Conservation (phyloP, 1,284 basidiomycete species). For the Erythrobasidium hasegawianum region DNA sequence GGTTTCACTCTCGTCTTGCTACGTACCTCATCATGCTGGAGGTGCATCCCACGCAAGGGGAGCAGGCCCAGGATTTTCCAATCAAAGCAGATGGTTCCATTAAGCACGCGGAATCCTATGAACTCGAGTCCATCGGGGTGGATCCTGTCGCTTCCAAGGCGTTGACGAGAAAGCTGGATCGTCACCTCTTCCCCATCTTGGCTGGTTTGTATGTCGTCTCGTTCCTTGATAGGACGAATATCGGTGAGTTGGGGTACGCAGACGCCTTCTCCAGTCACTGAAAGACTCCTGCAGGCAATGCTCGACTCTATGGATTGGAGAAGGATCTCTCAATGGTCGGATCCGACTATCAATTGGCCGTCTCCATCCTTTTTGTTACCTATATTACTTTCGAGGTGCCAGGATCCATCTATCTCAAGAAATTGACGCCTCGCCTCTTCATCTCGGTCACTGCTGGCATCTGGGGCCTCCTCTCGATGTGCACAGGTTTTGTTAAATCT, state of each 20-base stretch:
- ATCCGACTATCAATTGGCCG: conserved; percentile 7
- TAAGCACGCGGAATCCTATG: too few species aligned
- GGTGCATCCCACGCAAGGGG: too few species aligned
- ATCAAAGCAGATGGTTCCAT: too few species aligned
- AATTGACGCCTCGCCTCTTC: conserved; percentile 2
- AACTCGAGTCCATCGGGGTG: too few species aligned
- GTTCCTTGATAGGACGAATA: conserved; percentile 3
- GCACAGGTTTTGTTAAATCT: neutral
- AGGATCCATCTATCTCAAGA: neutral
- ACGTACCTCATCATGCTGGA: too few species aligned
- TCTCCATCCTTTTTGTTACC: conserved; percentile 1
- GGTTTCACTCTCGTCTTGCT: too few species aligned
- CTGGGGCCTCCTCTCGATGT: conserved; percentile 4
- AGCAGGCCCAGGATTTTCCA: too few species aligned
- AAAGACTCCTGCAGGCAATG: neutral
- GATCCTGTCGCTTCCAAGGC: too few species aligned
- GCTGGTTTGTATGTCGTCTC: neutral
- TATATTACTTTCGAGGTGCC: conserved; percentile 8
- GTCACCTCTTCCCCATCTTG: neutral
- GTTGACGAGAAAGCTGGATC: too few species aligned
- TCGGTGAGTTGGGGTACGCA: neutral
- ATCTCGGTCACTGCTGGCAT: conserved; percentile 1
- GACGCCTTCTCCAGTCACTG: neutral
- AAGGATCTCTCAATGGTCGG: neutral
- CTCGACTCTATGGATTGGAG: conserved; percentile 1